phyloP scores from a whole-genome alignment of 148 eudicot genomes.

The Drosera capensis region DNA sequence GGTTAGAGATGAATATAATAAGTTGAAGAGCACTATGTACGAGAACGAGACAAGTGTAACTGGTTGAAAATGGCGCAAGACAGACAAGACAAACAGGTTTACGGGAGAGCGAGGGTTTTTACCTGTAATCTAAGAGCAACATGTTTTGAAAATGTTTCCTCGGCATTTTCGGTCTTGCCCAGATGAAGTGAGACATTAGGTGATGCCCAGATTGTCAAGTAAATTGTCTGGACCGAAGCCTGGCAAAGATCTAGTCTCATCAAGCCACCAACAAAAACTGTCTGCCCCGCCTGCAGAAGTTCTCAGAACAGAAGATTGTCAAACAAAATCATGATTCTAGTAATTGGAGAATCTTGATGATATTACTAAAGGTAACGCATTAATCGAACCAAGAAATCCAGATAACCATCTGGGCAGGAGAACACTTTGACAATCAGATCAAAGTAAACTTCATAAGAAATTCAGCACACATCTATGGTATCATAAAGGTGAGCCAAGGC shows the following conservation, averaged over 20 bases:
- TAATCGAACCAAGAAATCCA: no score
- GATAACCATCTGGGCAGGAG: no score
- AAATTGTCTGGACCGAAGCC: constrained; percentile 76
- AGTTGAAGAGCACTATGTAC: background rate
- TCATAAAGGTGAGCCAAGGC: background rate
- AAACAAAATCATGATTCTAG: background rate
- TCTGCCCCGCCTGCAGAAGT: constrained; percentile 59
- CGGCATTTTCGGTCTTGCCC: constrained; percentile 91
- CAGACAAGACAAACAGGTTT: background rate
- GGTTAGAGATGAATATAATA: no score
- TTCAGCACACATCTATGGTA: background rate
- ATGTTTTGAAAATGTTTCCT: constrained; percentile 72
- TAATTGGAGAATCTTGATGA: background rate
- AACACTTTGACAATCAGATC: background rate
- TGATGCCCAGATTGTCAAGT: constrained; percentile 74
- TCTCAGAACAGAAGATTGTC: constrained; percentile 2
- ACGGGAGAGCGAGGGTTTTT: constrained; percentile 4
- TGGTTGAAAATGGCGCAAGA: background rate
- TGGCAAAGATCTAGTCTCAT: constrained; percentile 62
- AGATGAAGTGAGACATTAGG: constrained; percentile 71
- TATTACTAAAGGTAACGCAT: no score
- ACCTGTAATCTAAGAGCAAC: constrained; percentile 87
- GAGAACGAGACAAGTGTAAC: no score
- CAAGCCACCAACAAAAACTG: constrained; percentile 74
- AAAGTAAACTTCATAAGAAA: background rate